phyloP scores from a whole-genome alignment of 768 basidiomycete species.

The Boletus bicolor region DNA sequence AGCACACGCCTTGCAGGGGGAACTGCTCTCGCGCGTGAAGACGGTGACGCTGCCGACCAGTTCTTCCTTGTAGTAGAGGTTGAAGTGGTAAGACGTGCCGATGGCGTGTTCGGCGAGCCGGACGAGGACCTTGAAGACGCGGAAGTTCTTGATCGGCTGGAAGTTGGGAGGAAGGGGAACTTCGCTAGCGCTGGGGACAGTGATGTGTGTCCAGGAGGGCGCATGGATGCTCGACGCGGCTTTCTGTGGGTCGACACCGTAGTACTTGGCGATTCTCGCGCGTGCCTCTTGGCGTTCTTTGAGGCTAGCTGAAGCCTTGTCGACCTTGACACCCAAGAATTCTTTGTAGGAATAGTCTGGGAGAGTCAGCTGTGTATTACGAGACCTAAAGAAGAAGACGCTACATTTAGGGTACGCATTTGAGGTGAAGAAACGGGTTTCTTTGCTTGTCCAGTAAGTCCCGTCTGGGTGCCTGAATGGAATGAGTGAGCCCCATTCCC shows the following conservation, averaged over 20 bases:
- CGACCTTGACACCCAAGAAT: conserved; percentile 26
- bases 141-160: conserved; percentile 20
- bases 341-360: conserved; percentile 29
- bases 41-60: conserved; percentile 24
- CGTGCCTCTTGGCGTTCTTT: conserved; percentile 21
- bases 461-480: conserved; percentile 26
- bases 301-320: conserved; percentile 10
- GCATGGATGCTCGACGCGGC: not conserved
- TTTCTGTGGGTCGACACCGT: conserved; percentile 22
- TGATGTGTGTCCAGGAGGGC: conserved; percentile 16
- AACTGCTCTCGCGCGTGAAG: conserved; percentile 22
- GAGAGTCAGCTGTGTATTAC: not conserved
- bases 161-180: conserved; percentile 13
- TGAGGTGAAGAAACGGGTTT: conserved; percentile 23
- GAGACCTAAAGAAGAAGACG: not conserved
- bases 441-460: conserved; percentile 23
- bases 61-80: conserved; percentile 16
- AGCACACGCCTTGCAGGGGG: conserved; percentile 27
- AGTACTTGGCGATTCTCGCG: conserved; percentile 21
- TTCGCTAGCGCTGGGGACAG: conserved; percentile 9
- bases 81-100: conserved; percentile 23
- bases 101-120: conserved; percentile 26
- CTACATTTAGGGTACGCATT: conserved; percentile 24
- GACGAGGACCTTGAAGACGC: conserved; percentile 26
- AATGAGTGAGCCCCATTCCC: conserved; percentile 16